Base-by-base conservation (phyloP, 495 filamentous ascomycete genomes). In the Durotheca rogersii region DNA sequence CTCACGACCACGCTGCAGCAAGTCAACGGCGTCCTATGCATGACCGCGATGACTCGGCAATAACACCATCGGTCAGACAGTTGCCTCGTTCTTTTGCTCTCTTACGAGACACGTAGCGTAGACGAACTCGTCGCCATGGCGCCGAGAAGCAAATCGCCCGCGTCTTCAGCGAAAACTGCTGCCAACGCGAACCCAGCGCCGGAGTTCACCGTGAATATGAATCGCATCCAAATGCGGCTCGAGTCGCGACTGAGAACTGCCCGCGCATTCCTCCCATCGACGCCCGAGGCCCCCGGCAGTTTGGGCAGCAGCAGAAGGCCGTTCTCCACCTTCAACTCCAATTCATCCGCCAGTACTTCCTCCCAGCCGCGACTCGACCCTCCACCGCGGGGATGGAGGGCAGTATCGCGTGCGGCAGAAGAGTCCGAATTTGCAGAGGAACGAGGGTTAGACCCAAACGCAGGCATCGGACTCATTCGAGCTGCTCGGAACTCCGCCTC, bases 291-390 rank as follows among this genome's bases (percentile, higher is more conserved):
- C n/a, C n/a, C 38, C 47, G 33, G 56, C 37, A 31, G 27, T 48
- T 7, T 52, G 1, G 34, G 11, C 51, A 12, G 52, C 35, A 14
- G 43, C 30, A 43, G 56, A 35, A 41, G 34, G 25, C 67, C 51
- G 41, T 71, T 61, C 62, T 71, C 58, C 56, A 60, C 61, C 31
- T 69, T 55, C 53, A 62, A 34, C 48, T 61, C 42, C 39, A 34
- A n/a, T n/a, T n/a, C 38, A 15, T 30, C 46, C 34, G 6, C 41
- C 39, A 14, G 33, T 25, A n/a, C 46, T 36, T 9, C 0, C 23
- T 23, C 6, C 38, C 17, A 14, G 18, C 14, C 16, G 7, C 43
- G 4, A 0, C 36, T 35, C 23, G 51, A 21, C 29, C 14, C 36
- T 15, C 53, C 20, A 12, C 35, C 44, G 3, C 38, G 10, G 7